Evolutionary conservation across 1,284 basidiomycete species (phyloP).

Genomic region (Boletus semigastroideus): DNA sequence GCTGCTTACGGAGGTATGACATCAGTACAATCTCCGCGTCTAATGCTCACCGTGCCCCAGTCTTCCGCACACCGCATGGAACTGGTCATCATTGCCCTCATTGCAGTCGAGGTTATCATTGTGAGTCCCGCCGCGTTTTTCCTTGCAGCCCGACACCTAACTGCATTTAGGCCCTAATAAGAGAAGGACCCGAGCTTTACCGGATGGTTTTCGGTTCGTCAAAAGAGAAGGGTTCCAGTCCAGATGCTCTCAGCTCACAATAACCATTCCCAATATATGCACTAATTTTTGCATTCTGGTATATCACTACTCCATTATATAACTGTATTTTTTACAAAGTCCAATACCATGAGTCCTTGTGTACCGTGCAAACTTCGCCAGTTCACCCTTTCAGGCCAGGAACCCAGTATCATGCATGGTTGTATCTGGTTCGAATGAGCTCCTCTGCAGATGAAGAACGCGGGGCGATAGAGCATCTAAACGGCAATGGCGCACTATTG

Average conservation of each 20-base stretch:
- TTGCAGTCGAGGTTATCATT: slow-evolving; percentile 87
- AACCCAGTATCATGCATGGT: background rate
- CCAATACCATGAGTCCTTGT: background rate
- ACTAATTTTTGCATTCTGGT: background rate
- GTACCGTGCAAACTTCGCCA: background rate
- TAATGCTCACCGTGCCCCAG: slow-evolving; percentile 37
- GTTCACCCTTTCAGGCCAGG: background rate
- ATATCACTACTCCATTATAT: background rate
- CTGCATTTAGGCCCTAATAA: slow-evolving; percentile 37
- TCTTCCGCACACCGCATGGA: slow-evolving; percentile 89
- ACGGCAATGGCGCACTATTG: slow-evolving; percentile 24
- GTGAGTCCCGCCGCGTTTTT: slow-evolving; percentile 47
- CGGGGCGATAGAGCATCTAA: slow-evolving; percentile 21
- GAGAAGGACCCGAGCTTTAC: slow-evolving; percentile 34
- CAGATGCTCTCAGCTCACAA: slow-evolving; percentile 2
- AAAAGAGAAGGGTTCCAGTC: slow-evolving; percentile 8
- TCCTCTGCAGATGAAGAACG: slow-evolving; percentile 16
- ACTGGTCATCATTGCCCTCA: slow-evolving; percentile 85
- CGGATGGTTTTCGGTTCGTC: slow-evolving; percentile 27
- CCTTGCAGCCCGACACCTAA: slow-evolving; percentile 39
- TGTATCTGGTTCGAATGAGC: slow-evolving; percentile 12
- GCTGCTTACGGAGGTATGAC: slow-evolving; percentile 70
- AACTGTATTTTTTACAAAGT: slow-evolving; percentile 3
- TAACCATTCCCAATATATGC: slow-evolving; percentile 8
- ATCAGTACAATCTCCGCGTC: background rate